Percentiles rank a stretch among this genome's conserved stretches.
Conservation (phyloP, 2,329 filamentous ascomycete genomes). For the Diaporthe capsici region DNA sequence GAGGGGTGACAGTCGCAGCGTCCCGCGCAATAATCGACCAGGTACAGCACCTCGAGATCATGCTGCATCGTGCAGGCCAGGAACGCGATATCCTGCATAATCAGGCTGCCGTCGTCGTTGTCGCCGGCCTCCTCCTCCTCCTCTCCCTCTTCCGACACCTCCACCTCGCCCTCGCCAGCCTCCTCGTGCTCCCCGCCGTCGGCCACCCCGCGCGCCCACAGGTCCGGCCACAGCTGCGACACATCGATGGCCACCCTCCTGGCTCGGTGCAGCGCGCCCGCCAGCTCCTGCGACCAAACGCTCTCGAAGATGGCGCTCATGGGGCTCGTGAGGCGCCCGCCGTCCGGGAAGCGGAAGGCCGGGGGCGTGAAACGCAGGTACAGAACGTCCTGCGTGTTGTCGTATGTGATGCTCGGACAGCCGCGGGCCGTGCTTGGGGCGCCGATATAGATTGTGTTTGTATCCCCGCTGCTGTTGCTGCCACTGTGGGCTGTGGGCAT, state of each 20-base stretch:
- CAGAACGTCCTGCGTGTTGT: constrained; percentile 41
- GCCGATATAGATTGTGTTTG: constrained; percentile 38
- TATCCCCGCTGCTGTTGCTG: not conserved
- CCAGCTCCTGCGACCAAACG: constrained; percentile 39
- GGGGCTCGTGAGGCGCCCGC: constrained; percentile 1
- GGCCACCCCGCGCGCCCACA: not conserved
- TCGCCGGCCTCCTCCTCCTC: not conserved
- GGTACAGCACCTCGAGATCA: constrained; percentile 42
- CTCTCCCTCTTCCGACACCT: not conserved
- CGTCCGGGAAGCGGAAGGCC: not conserved
- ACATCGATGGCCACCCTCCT: constrained; percentile 42
- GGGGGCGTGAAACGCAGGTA: constrained; percentile 36
- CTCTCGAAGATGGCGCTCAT: constrained; percentile 38
- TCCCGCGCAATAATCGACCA: constrained; percentile 40
- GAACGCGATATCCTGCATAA: constrained; percentile 41
- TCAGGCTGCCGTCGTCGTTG: not conserved
- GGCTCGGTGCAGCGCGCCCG: constrained; percentile 37
- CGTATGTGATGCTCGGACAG: constrained; percentile 27
- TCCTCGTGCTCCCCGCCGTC: not conserved
- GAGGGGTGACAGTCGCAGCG: not conserved
- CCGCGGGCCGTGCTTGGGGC: not conserved
- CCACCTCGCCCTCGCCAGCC: not conserved
- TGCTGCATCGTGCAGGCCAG: constrained; percentile 42
- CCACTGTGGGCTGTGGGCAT: not conserved
- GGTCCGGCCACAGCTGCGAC: constrained; percentile 38